Conservation (phyloP, 805 yeast species). For the Pichia membranifaciens region DNA sequence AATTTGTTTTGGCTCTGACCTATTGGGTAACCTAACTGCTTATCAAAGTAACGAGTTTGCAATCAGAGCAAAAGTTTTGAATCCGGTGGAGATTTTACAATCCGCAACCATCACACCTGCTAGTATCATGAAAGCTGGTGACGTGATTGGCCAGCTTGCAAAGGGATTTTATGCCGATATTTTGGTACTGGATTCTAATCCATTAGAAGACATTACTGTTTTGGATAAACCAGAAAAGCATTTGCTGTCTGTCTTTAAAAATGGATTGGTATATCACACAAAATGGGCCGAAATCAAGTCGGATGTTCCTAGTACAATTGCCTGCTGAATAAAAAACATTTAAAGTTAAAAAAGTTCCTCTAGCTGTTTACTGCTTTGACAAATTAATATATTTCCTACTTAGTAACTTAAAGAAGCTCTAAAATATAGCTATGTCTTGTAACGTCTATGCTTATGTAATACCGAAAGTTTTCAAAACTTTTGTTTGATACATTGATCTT, state of each 20-base stretch:
- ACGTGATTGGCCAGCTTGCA: slow-evolving; percentile 24
- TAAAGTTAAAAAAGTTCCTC: no score
- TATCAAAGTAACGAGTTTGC: slow-evolving; percentile 28
- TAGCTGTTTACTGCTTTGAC: no score
- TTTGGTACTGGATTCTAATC: slow-evolving; percentile 22
- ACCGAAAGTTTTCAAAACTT: no score
- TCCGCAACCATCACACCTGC: slow-evolving; percentile 29
- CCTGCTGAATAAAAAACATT: neutral
- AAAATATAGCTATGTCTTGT: no score
- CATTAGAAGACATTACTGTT: slow-evolving; percentile 22
- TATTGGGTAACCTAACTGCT: slow-evolving; percentile 23
- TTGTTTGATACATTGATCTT: no score
- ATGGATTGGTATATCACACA: slow-evolving; percentile 20
- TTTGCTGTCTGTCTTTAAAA: slow-evolving; percentile 22
- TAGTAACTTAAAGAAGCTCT: no score
- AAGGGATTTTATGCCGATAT: slow-evolving; percentile 26
- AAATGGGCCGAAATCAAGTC: slow-evolving; percentile 9
- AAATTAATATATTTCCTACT: no score
- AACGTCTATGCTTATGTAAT: no score
- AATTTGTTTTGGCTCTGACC: slow-evolving; percentile 26
- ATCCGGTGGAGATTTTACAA: slow-evolving; percentile 22
- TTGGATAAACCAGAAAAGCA: slow-evolving; percentile 26
- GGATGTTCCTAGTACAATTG: slow-evolving; percentile 5
- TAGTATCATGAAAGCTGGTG: slow-evolving; percentile 16
- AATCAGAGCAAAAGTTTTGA: slow-evolving; percentile 22